These are phyloP conservation scores for Mycena alexandri DNA, from an alignment of 768 basidiomycete genomes.

Conservation along the genomic window DNA sequence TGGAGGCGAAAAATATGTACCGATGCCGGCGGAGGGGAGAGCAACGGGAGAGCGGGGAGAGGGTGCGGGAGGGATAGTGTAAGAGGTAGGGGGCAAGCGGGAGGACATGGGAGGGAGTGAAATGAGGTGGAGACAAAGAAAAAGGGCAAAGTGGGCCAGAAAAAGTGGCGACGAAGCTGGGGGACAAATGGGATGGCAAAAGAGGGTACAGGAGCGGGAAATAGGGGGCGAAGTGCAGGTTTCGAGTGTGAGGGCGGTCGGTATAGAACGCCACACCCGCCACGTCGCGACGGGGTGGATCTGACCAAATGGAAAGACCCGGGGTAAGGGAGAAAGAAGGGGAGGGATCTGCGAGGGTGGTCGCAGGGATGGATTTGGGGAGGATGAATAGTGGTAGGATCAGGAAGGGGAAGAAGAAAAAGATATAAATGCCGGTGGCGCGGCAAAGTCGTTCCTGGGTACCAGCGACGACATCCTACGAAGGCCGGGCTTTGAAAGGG, in stretches of 20 bases:
- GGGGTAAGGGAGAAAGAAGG: not conserved
- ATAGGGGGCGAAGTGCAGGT: not conserved
- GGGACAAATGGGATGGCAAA: not conserved
- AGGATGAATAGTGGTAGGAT: not conserved
- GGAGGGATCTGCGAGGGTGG: not conserved
- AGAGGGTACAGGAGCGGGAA: not conserved
- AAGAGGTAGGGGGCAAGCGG: slow-evolving; percentile 9
- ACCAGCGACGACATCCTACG: too few relatives aligned
- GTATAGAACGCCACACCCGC: not conserved
- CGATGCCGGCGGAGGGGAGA: not conserved
- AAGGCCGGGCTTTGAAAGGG: too few relatives aligned
- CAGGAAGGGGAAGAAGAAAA: slow-evolving; percentile 5
- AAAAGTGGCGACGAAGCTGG: not conserved
- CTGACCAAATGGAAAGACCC: not conserved
- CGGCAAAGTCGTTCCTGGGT: too few relatives aligned
- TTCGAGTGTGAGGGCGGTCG: not conserved
- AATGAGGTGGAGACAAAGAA: not conserved
- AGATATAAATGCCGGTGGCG: not conserved
- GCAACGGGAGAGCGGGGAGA: not conserved
- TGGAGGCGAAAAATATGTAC: not conserved
- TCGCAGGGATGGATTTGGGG: slow-evolving; percentile 4
- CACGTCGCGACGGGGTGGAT: slow-evolving; percentile 1
- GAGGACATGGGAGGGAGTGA: not conserved
- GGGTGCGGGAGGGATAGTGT: not conserved
- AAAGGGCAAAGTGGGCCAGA: not conserved